Conservation (phyloP, 1,284 basidiomycete species). For the Irpex sp. region DNA sequence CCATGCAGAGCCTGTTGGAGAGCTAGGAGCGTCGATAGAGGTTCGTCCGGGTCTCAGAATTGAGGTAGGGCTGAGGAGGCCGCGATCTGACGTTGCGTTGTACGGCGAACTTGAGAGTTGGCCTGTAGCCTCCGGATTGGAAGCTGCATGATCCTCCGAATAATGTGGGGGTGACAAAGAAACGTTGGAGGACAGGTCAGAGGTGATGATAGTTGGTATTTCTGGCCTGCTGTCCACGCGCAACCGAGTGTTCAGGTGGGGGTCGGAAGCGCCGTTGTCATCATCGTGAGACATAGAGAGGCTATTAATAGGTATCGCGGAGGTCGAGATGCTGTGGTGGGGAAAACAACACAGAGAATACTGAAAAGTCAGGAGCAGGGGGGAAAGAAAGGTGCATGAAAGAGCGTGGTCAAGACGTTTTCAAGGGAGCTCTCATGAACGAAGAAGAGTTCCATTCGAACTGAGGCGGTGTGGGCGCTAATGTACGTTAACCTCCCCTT, state of each 20-base stretch:
- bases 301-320: background rate
- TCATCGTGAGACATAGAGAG: constrained; percentile 14
- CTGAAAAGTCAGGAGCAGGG: background rate
- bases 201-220: constrained; percentile 16
- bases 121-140: background rate
- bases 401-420: background rate
- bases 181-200: constrained; percentile 6
- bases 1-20: constrained; percentile 11
- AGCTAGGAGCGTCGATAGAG: constrained; percentile 13
- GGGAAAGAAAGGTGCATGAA: background rate
- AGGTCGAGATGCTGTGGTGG: background rate
- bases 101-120: background rate
- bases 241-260: background rate
- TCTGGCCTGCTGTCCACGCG: constrained; percentile 7
- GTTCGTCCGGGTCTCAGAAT: constrained; percentile 17
- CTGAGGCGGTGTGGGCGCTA: background rate
- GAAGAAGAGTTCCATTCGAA: background rate
- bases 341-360: background rate
- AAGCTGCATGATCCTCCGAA: background rate
- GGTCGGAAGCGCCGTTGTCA: constrained; percentile 1
- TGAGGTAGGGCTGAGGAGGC: constrained; percentile 20
- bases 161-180: background rate
- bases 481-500: background rate
- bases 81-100: constrained; percentile 12
- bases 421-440: background rate